phyloP scores from a whole-genome alignment of 768 basidiomycete genomes.

The Pulveroboletus sp. region DNA sequence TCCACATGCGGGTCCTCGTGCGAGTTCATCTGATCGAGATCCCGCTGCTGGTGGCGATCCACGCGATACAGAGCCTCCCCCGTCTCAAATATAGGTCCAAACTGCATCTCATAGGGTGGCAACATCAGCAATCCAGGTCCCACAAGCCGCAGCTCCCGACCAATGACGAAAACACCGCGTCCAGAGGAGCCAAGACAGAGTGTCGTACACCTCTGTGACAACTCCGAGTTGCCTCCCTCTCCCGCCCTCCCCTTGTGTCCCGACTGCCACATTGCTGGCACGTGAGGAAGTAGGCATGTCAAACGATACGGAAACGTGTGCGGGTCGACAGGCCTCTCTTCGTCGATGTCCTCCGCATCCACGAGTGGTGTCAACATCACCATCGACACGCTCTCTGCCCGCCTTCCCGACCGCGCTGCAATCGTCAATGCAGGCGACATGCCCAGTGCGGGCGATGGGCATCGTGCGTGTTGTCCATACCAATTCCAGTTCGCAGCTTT shows the following conservation, averaged over 20 bases:
- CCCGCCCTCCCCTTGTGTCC: not conserved
- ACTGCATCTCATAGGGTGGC: slow-evolving; percentile 28
- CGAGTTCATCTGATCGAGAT: not conserved
- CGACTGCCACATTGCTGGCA: not conserved
- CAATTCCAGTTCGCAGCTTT: not conserved
- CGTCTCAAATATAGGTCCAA: slow-evolving; percentile 25
- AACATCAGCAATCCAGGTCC: slow-evolving; percentile 22
- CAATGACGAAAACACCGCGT: slow-evolving; percentile 26
- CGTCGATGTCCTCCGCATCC: not conserved
- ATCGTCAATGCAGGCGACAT: slow-evolving; percentile 22
- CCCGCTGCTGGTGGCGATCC: not conserved
- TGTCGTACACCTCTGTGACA: slow-evolving; percentile 7
- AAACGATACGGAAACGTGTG: slow-evolving; percentile 21
- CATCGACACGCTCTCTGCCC: slow-evolving; percentile 13
- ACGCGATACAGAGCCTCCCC: slow-evolving; percentile 18
- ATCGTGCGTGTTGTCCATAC: not conserved
- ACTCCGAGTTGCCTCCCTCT: not conserved
- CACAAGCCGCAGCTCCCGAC: slow-evolving; percentile 21
- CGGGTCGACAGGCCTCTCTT: not conserved
- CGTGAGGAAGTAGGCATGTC: slow-evolving; percentile 9
- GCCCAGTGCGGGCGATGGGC: not conserved
- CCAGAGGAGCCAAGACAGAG: slow-evolving; percentile 25
- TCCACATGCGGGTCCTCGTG: not conserved
- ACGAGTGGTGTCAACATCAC: slow-evolving; percentile 24
- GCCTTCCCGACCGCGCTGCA: slow-evolving; percentile 16